Conservation (phyloP, 139 green algal species). For the Picochlorum sp. region DNA sequence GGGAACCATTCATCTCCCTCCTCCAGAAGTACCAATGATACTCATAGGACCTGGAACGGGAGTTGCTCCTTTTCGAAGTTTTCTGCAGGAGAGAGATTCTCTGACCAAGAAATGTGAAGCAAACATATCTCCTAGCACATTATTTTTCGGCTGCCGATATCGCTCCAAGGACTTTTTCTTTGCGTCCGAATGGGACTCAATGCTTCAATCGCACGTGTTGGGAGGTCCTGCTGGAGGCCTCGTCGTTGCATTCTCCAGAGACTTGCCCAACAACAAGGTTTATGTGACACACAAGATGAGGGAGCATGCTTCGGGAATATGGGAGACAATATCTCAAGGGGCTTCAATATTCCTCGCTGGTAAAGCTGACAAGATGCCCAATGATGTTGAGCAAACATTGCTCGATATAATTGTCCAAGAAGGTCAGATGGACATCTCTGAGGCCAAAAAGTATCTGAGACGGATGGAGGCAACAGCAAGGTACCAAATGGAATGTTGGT, state of each 20-base stretch:
- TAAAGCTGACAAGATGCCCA: slow-evolving; percentile 66
- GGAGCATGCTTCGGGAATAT: slow-evolving; percentile 43
- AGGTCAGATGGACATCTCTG: slow-evolving; percentile 33
- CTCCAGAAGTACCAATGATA: slow-evolving; percentile 41
- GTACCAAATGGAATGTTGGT: slow-evolving; percentile 87
- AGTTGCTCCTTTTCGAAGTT: slow-evolving; percentile 73
- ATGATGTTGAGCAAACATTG: slow-evolving; percentile 51
- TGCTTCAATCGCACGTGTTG: slow-evolving; percentile 17
- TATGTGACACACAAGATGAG: slow-evolving; percentile 76
- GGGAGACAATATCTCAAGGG: slow-evolving; percentile 41
- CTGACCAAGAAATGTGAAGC: not conserved
- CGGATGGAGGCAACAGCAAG: slow-evolving; percentile 48
- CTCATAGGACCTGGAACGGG: slow-evolving; percentile 73
- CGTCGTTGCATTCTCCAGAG: slow-evolving; percentile 60
- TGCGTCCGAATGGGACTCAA: slow-evolving; percentile 46
- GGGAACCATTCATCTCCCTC: slow-evolving; percentile 52
- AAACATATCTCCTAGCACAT: slow-evolving; percentile 21
- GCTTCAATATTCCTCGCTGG: slow-evolving; percentile 63
- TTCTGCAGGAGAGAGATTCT: slow-evolving; percentile 55
- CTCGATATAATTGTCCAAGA: slow-evolving; percentile 39
- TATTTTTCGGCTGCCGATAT: slow-evolving; percentile 85
- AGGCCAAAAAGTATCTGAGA: slow-evolving; percentile 41
- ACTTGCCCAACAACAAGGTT: slow-evolving; percentile 37
- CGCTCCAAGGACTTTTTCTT: slow-evolving; percentile 70
- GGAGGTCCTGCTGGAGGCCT: slow-evolving; percentile 45